A percentile compares a stretch with the other conserved stretches of the same genome.
Evolutionary conservation across 2,329 filamentous ascomycete genomes (phyloP).

Genomic region (Fusarium mundagurra): DNA sequence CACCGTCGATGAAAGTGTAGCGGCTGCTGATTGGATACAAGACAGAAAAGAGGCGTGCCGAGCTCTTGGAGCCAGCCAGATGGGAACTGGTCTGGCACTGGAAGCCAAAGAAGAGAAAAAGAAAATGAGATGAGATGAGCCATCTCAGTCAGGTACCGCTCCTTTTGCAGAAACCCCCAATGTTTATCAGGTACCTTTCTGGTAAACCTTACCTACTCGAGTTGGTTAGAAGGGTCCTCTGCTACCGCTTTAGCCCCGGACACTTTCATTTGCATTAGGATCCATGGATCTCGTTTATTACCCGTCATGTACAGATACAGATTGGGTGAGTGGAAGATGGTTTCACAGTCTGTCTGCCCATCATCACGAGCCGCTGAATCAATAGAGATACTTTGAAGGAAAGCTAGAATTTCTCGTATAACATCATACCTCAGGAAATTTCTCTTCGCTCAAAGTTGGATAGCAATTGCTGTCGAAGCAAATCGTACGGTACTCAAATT

Average conservation of each 20-base stretch:
- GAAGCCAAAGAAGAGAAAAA: conserved; percentile 30
- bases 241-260: conserved; percentile 24
- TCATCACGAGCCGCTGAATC: neutral
- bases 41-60: conserved; percentile 19
- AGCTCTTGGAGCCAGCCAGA: conserved; percentile 23
- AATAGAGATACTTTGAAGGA: too few relatives aligned
- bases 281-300: conserved; percentile 16
- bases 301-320: conserved; percentile 6
- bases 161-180: neutral
- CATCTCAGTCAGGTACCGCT: conserved; percentile 21
- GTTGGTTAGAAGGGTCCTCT: conserved; percentile 21
- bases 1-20: conserved; percentile 20
- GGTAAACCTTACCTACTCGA: conserved; percentile 11
- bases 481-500: conserved; percentile 1
- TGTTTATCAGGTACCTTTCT: conserved; percentile 9
- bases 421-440: neutral
- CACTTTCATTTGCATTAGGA: conserved; percentile 23
- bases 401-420: neutral
- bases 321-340: neutral
- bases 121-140: conserved; percentile 29
- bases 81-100: conserved; percentile 23
- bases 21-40: conserved; percentile 25
- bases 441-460: neutral
- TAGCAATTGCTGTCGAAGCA: neutral
- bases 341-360: neutral